Conservation (phyloP, 148 eudicot species). For the Cornus kousa region DNA sequence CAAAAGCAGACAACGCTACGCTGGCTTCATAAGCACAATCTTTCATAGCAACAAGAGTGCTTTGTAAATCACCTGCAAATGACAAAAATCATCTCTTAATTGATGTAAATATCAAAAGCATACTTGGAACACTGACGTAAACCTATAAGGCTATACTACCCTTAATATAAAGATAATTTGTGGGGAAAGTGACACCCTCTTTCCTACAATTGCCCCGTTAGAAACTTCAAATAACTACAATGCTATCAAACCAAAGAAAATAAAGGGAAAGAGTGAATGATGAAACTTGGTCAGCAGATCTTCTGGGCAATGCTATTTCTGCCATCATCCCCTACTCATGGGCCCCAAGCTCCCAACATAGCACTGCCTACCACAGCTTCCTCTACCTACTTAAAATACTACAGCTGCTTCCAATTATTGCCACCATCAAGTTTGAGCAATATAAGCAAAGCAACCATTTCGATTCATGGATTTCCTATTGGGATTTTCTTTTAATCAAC, state of each 20-base stretch:
- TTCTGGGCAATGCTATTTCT: too few relatives aligned
- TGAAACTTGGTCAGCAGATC: too few relatives aligned
- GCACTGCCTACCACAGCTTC: too few relatives aligned
- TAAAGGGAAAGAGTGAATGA: too few relatives aligned
- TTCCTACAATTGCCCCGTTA: not conserved
- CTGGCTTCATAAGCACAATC: conserved; percentile 89
- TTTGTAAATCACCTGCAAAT: conserved; percentile 77
- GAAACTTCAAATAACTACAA: not conserved
- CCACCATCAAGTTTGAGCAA: too few relatives aligned
- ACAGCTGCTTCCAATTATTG: too few relatives aligned
- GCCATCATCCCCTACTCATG: too few relatives aligned
- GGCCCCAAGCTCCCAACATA: too few relatives aligned
- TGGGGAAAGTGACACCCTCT: not conserved
- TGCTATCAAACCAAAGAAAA: not conserved
- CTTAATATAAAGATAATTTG: not conserved
- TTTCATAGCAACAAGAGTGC: conserved; percentile 82
- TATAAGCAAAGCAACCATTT: too few relatives aligned
- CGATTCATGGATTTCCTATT: too few relatives aligned
- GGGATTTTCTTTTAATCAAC: too few relatives aligned
- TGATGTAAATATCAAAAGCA: not conserved
- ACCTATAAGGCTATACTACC: not conserved
- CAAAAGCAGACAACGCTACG: conserved; percentile 68
- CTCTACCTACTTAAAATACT: too few relatives aligned
- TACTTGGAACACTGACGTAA: conserved; percentile 4
- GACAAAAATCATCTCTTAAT: conserved; percentile 8